Base-by-base conservation (phyloP, 768 basidiomycete genomes). In the Neoboletus magnificus region DNA sequence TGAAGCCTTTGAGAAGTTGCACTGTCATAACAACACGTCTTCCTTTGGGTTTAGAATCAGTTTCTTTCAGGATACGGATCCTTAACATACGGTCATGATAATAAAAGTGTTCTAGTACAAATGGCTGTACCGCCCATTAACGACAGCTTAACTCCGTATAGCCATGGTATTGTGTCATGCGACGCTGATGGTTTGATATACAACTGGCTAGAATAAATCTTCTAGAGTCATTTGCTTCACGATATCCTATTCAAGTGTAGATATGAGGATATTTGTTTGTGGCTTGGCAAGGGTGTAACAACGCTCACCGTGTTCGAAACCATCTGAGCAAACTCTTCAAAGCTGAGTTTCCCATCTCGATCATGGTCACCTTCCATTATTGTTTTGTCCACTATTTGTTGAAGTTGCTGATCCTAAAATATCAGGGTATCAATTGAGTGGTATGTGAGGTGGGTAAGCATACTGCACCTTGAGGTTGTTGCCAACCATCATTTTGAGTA, bases 401-500 rank as follows among this genome's bases (percentile, higher is more conserved):
- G 97, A 56, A 99, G 76, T 77, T 98, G 97, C 69, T 96, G 91
- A 70, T 99, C 97, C 93, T 96, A 69, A 36, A 55, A 37, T 49
- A 15, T 8, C 29, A 5, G 5, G 15, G 13, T 1, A 12, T 47
- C 12, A 18, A 23, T 48, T 12, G 22, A 29, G 7, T 2, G 33
- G 22, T 29, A 9, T n/a, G 27, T 22, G 40, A 43, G 8, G 36
- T 15, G 45, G 16, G 36, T 9, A 29, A 36, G 43, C 57, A 22
- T 7, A 27, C 54, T 72, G 56, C 46, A 93, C 93, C 81, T 99
- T 99, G 65, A 99, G 77, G 73, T 99, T 99, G 73, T 90, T 98
- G 33, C 97, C 97, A 48, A 98, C 97, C 97, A 99, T 99, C 93
- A 98, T 98, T 82, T 99, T 99, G 61, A 99, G 77, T 37, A 99